Conservation (phyloP, 2,329 filamentous ascomycete species). For the Clarireedia sp. region DNA sequence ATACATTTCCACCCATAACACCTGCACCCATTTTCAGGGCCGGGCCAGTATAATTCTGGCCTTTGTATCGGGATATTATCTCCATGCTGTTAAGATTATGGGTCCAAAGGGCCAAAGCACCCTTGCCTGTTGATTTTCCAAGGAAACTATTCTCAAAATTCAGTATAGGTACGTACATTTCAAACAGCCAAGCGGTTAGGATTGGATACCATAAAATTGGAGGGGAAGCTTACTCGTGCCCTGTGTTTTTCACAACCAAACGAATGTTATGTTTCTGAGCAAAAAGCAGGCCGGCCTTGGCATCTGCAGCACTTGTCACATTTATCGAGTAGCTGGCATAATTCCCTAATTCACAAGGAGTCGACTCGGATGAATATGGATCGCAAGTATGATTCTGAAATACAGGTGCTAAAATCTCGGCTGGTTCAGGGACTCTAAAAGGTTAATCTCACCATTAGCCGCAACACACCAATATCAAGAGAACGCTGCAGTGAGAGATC, state of each 20-base stretch:
- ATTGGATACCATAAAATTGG: too few species aligned
- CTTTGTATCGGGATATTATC: constrained; percentile 26
- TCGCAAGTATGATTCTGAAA: constrained; percentile 30
- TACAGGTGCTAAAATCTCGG: constrained; percentile 33
- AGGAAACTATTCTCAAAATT: constrained; percentile 32
- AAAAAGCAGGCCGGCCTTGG: constrained; percentile 24
- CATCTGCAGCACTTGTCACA: constrained; percentile 1
- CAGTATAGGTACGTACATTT: background rate
- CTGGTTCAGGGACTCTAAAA: constrained; percentile 29
- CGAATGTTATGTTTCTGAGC: constrained; percentile 28
- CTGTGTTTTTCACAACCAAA: constrained; percentile 34
- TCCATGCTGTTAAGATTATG: constrained; percentile 37
- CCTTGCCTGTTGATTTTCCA: constrained; percentile 38
- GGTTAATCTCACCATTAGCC: background rate
- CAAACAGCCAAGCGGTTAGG: background rate
- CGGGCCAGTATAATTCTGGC: constrained; percentile 28
- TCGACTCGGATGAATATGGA: constrained; percentile 27
- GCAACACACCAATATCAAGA: background rate
- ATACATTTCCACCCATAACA: constrained; percentile 37
- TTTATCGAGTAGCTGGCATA: constrained; percentile 18
- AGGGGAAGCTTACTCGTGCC: constrained; percentile 30
- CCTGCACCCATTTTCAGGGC: constrained; percentile 31
- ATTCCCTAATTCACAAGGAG: constrained; percentile 27
- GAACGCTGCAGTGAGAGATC: background rate
- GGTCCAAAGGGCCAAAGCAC: constrained; percentile 39